A percentile compares a stretch with the other conserved stretches of the same genome.
phyloP scores from a whole-genome alignment of 2,329 filamentous ascomycete genomes.

The Malbranchea cinnamomea region DNA sequence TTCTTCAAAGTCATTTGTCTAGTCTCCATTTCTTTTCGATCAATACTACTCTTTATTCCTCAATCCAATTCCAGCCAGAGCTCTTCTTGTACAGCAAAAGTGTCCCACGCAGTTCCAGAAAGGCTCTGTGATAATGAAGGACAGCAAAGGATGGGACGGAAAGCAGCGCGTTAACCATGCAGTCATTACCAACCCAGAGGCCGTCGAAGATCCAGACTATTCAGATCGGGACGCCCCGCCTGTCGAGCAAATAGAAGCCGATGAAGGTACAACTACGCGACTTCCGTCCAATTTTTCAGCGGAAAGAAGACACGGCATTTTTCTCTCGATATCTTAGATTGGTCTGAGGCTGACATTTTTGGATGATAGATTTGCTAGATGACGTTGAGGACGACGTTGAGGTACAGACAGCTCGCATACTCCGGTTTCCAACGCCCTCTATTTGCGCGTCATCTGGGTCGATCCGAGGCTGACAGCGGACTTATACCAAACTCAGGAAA shows the following conservation, averaged over 20 bases:
- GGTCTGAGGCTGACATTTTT: not conserved
- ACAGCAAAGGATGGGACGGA: slow-evolving; percentile 32
- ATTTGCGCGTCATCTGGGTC: not conserved
- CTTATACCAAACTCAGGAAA: slow-evolving; percentile 41
- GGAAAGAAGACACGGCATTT: too few relatives aligned
- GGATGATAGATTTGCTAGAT: slow-evolving; percentile 40
- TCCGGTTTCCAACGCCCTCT: not conserved
- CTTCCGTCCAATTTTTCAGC: not conserved
- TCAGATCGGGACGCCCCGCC: slow-evolving; percentile 55
- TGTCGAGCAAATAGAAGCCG: slow-evolving; percentile 62
- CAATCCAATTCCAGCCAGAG: too few relatives aligned
- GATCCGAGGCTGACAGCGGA: not conserved
- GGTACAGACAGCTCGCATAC: slow-evolving; percentile 17
- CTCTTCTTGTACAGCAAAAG: too few relatives aligned
- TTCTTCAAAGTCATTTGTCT: too few relatives aligned
- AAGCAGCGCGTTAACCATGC: slow-evolving; percentile 47
- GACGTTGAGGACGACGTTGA: slow-evolving; percentile 41
- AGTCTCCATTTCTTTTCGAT: too few relatives aligned
- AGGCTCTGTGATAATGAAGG: slow-evolving; percentile 26
- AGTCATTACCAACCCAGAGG: slow-evolving; percentile 61
- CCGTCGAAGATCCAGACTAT: slow-evolving; percentile 70
- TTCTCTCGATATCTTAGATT: too few relatives aligned
- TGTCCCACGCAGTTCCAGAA: too few relatives aligned
- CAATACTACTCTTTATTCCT: too few relatives aligned
- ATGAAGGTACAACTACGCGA: slow-evolving; percentile 47